phyloP scores from a whole-genome alignment of 108 stramenopile species.

The Pseudonitzschia delicatissima region DNA sequence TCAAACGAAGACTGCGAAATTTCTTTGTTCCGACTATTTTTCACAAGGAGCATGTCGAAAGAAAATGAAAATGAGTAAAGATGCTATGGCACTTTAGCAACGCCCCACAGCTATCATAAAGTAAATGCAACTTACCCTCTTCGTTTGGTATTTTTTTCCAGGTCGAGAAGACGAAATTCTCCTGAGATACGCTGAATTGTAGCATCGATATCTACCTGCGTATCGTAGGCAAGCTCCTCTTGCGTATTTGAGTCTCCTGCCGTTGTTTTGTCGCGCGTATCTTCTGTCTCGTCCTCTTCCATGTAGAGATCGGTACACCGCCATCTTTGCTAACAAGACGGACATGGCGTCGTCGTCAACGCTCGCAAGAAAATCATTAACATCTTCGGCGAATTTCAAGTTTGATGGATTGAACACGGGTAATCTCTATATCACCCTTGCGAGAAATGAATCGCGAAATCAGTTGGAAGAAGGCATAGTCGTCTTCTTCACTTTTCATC shows the following conservation, averaged over 20 bases:
- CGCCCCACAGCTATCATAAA: no score
- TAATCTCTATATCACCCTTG: conserved; percentile 38
- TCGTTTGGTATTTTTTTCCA: conserved; percentile 38
- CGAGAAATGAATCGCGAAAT: conserved; percentile 38
- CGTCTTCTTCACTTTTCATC: conserved; percentile 26
- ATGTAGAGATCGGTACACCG: conserved; percentile 49
- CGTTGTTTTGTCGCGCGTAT: conserved; percentile 23
- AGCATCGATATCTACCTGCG: conserved; percentile 57
- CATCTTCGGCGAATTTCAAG: conserved; percentile 41
- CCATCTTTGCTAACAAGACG: conserved; percentile 52
- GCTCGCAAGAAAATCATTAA: conserved; percentile 42
- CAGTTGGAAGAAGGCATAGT: conserved; percentile 50
- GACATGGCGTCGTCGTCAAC: conserved; percentile 49
- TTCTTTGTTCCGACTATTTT: not conserved
- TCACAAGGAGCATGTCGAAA: not conserved
- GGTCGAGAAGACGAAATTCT: conserved; percentile 51
- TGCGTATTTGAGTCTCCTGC: conserved; percentile 31
- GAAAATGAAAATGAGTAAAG: not conserved
- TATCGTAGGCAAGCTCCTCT: conserved; percentile 49
- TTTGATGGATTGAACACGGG: conserved; percentile 39
- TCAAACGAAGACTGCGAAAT: conserved; percentile 41
- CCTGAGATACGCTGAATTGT: conserved; percentile 55
- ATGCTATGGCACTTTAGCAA: not conserved
- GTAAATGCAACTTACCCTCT: conserved; percentile 9
- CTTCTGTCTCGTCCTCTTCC: conserved; percentile 46